These are phyloP conservation scores for Podospora tetraspora DNA, from an alignment of 495 filamentous ascomycete genomes.

Conservation along the genomic window DNA sequence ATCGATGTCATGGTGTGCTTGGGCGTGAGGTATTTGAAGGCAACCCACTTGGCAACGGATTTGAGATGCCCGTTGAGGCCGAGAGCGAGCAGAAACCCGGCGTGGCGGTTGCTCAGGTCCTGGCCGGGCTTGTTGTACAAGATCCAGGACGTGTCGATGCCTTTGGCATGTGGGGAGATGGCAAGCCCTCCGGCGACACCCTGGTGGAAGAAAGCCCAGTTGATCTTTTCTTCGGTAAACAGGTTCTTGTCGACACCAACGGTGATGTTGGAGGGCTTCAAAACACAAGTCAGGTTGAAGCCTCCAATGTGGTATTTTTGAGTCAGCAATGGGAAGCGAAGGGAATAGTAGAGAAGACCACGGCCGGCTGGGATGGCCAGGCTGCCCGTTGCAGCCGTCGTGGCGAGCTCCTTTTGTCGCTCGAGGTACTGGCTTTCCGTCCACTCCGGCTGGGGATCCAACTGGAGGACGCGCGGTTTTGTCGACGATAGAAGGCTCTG, in stretches of 20 bases:
- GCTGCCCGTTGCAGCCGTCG: conserved; percentile 78
- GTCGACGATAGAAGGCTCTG: conserved; percentile 70
- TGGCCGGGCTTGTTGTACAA: conserved; percentile 87
- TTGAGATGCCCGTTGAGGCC: conserved; percentile 96
- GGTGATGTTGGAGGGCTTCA: conserved; percentile 85
- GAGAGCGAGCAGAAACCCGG: conserved; percentile 83
- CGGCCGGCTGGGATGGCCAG: conserved; percentile 80
- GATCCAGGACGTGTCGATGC: conserved; percentile 98
- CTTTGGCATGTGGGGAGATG: conserved; percentile 82
- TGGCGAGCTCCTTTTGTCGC: conserved; percentile 83
- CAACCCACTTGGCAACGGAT: conserved; percentile 91
- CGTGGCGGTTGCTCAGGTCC: conserved; percentile 88
- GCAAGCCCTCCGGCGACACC: conserved; percentile 86
- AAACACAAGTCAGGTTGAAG: conserved; percentile 81
- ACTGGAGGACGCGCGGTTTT: conserved; percentile 68
- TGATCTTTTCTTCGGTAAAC: conserved; percentile 90
- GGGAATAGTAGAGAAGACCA: conserved; percentile 76
- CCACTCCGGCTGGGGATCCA: conserved; percentile 70
- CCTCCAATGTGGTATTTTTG: conserved; percentile 82
- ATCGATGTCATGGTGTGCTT: conserved; percentile 99
- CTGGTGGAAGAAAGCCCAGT: conserved; percentile 97
- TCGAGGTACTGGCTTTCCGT: conserved; percentile 83
- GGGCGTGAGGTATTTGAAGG: conserved; percentile 95
- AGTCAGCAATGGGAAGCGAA: conserved; percentile 77
- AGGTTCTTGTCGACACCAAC: conserved; percentile 76